Conservation (phyloP, 495 filamentous ascomycete genomes). For the Aspergillus biplanus region DNA sequence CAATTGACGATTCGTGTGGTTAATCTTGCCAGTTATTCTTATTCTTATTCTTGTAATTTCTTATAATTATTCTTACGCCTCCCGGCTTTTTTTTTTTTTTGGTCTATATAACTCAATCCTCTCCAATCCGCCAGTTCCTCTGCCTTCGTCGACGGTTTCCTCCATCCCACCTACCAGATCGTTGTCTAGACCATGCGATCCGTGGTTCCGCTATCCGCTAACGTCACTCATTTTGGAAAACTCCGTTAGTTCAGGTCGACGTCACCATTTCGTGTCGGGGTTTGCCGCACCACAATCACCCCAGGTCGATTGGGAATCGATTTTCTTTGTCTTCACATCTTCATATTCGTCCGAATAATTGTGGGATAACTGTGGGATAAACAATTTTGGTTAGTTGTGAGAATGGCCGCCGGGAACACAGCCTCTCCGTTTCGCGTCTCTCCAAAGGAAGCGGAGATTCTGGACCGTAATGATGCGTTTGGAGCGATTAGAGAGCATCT, state of each 20-base stretch:
- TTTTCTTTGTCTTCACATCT: not conserved
- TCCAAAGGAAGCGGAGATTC: slow-evolving; percentile 36
- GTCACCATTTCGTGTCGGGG: slow-evolving; percentile 18
- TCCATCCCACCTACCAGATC: not conserved
- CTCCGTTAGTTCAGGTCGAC: slow-evolving; percentile 22
- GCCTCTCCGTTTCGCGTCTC: slow-evolving; percentile 54
- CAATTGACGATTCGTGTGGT: slow-evolving; percentile 11
- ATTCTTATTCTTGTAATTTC: slow-evolving; percentile 13
- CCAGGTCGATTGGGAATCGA: not conserved
- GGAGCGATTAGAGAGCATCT: slow-evolving; percentile 46
- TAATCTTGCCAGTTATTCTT: not conserved
- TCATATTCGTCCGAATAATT: not conserved
- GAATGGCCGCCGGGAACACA: slow-evolving; percentile 35
- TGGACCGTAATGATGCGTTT: slow-evolving; percentile 51
- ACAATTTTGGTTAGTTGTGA: not conserved
- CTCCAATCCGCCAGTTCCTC: not conserved
- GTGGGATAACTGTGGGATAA: not conserved
- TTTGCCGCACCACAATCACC: too few species aligned
- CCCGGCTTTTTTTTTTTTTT: not conserved
- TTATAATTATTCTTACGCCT: not conserved
- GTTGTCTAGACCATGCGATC: slow-evolving; percentile 30
- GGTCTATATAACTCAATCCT: slow-evolving; percentile 5
- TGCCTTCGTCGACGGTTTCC: not conserved
- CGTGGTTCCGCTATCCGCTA: slow-evolving; percentile 23
- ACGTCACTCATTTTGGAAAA: slow-evolving; percentile 19